Evolutionary conservation across 1,139 yeast species (phyloP), one percentile per base, ranked within the genome.

Genomic region (Geotrichum fermentans): DNA sequence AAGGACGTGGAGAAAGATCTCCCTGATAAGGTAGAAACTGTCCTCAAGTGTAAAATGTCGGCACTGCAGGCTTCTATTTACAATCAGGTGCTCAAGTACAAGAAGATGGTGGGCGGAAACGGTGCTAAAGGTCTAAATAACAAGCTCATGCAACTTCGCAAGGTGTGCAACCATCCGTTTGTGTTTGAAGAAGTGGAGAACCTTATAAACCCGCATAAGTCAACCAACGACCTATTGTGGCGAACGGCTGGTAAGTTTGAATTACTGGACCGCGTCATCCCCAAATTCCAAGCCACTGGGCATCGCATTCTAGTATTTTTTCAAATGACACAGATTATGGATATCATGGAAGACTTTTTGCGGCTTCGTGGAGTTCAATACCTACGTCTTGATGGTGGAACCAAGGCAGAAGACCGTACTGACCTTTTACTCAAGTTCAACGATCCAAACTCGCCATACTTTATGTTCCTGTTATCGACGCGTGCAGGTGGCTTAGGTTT

Each of bases 241-340:
- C 79, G 98, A 67, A 79, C 80, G 14, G 79, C 94, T 50, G 98
- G 97, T 60, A 92, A 92, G 61, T 92, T 92, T 67, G 98, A 92
- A 66, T 72, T 92, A 48, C 71, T 92, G 60, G 97, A 90, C 64
- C 76, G 96, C 53, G 78, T 92, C 29, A 71, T 92, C 58, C 96
- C 96, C 5, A 92, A 92, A 62, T 88, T 92, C 68, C 79, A 82
- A 60, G 83, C 78, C 0, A 75, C 88, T 10, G 95, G 95, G 4
- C 97, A 92, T 65, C 79, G 96, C 59, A 95, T 90, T 3, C 75
- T 92, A 64, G 83, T 92, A 72, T 92, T 92, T 65, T 92, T 92
- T 73, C 98, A 92, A 69, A 92, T 92, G 98, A 92, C 98, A 1
- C 96, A 88, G 64, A 89, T 92, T 52, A 92, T 92, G 97, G 96